Evolutionary conservation across 805 yeast species (phyloP).

Genomic region (Cyberlindnera mississippiensis): DNA sequence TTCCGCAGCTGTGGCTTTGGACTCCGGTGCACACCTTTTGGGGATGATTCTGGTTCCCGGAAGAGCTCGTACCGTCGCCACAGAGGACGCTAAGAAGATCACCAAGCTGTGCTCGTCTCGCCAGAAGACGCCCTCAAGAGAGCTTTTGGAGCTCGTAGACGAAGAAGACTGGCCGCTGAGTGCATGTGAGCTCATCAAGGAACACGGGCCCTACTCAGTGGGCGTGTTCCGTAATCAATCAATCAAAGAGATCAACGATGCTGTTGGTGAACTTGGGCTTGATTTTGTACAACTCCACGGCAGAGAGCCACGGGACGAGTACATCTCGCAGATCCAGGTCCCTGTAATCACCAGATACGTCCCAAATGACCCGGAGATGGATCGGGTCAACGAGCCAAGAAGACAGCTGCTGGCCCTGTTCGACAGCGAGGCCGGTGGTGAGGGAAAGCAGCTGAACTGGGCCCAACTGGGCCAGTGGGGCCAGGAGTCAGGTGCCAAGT

Average conservation of each 20-base stretch:
- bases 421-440: constrained; percentile 91
- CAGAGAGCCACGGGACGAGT: constrained; percentile 49
- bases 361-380: constrained; percentile 47
- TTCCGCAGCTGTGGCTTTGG: constrained; percentile 69
- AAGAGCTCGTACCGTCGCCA: constrained; percentile 63
- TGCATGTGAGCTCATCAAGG: constrained; percentile 23
- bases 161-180: constrained; percentile 4
- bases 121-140: constrained; percentile 3
- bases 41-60: constrained; percentile 89
- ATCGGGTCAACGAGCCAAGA: constrained; percentile 27
- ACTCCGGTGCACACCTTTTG: constrained; percentile 66
- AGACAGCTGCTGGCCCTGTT: constrained; percentile 56
- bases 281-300: constrained; percentile 93
- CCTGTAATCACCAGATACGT: constrained; percentile 76
- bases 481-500: constrained; percentile 29
- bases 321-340: constrained; percentile 29
- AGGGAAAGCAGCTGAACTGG: constrained; percentile 84
- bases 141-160: constrained; percentile 7
- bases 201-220: constrained; percentile 64
- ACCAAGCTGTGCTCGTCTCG: constrained; percentile 31
- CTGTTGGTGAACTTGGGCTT: constrained; percentile 40
- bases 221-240: constrained; percentile 91
- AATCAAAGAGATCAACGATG: constrained; percentile 50
- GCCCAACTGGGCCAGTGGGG: constrained; percentile 39
- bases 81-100: constrained; percentile 43